Evolutionary conservation across 306 rosid genomes (phyloP).

Genomic region (Oxytropis ochrocephala): DNA sequence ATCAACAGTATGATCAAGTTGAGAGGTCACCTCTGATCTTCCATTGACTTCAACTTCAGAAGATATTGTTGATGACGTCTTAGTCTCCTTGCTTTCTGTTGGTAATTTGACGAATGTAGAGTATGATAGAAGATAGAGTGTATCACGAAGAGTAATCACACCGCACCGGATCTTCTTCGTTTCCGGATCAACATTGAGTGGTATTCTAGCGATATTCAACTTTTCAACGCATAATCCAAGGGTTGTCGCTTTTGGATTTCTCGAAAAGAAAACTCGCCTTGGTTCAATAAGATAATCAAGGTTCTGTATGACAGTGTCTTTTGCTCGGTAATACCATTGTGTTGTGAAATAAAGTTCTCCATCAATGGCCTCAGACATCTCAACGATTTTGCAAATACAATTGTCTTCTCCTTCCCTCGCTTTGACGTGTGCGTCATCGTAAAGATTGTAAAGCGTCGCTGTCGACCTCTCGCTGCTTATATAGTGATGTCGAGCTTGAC

Average conservation of each 20-base stretch:
- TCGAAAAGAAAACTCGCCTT: conserved; percentile 67
- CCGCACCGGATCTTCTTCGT: conserved; percentile 28
- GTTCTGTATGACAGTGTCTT: conserved; percentile 57
- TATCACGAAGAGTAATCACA: conserved; percentile 56
- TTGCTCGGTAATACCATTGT: conserved; percentile 76
- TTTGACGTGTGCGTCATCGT: conserved; percentile 66
- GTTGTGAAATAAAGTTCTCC: conserved; percentile 49
- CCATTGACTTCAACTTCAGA: conserved; percentile 38
- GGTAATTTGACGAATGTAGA: conserved; percentile 52
- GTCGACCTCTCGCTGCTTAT: conserved; percentile 46
- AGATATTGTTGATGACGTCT: conserved; percentile 63
- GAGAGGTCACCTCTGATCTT: conserved; percentile 26
- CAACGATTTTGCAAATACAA: conserved; percentile 60
- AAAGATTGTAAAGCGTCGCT: conserved; percentile 34
- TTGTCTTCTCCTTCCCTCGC: conserved; percentile 36
- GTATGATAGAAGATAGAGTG: conserved; percentile 46
- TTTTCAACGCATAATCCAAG: conserved; percentile 54
- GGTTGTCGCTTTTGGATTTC: conserved; percentile 61
- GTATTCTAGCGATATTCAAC: conserved; percentile 30
- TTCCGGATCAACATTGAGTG: conserved; percentile 37
- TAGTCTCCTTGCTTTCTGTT: conserved; percentile 31
- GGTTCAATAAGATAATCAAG: conserved; percentile 39
- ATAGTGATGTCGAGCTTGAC: conserved; percentile 45
- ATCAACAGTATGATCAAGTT: conserved; percentile 2
- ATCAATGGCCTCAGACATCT: conserved; percentile 60